Percentiles rank a stretch among this genome's conserved stretches.
phyloP scores from a whole-genome alignment of 2,329 filamentous ascomycete species.

The Aspergillus awamori region DNA sequence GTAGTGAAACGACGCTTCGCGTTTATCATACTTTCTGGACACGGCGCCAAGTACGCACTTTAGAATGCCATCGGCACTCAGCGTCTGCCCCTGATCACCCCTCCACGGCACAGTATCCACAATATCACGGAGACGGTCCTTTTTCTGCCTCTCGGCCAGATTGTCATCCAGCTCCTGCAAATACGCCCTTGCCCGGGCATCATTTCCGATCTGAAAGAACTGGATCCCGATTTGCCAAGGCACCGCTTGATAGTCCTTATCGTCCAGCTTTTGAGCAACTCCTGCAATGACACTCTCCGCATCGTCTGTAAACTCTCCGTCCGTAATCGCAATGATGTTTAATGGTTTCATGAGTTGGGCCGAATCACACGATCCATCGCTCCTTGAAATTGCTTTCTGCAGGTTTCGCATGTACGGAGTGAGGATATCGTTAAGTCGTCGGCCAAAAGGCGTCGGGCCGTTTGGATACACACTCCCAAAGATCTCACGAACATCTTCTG shows the following conservation, averaged over 20 bases:
- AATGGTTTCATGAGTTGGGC: conserved; percentile 66
- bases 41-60: conserved; percentile 83
- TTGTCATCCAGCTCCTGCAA: conserved; percentile 76
- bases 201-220: conserved; percentile 90
- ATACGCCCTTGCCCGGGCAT: conserved; percentile 64
- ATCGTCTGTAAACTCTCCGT: conserved; percentile 80
- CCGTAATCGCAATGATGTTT: conserved; percentile 92
- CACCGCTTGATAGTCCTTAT: conserved; percentile 56
- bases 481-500: conserved; percentile 64
- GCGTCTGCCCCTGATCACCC: conserved; percentile 47
- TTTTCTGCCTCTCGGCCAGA: conserved; percentile 56
- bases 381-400: conserved; percentile 48
- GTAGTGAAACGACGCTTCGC: conserved; percentile 21
- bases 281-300: conserved; percentile 69
- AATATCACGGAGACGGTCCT: conserved; percentile 69
- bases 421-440: conserved; percentile 70
- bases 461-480: conserved; percentile 69
- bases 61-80: conserved; percentile 73
- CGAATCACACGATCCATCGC: conserved; percentile 9
- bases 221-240: conserved; percentile 87
- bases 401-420: conserved; percentile 68
- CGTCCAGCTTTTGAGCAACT: conserved; percentile 66
- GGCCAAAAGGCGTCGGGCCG: conserved; percentile 74
- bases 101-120: conserved; percentile 85
- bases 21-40: conserved; percentile 64